A percentile compares a stretch with the other conserved stretches of the same genome.
These are phyloP conservation scores for Paxillus ammoniavirescens DNA, from an alignment of 768 basidiomycete species.

Conservation along the genomic window DNA sequence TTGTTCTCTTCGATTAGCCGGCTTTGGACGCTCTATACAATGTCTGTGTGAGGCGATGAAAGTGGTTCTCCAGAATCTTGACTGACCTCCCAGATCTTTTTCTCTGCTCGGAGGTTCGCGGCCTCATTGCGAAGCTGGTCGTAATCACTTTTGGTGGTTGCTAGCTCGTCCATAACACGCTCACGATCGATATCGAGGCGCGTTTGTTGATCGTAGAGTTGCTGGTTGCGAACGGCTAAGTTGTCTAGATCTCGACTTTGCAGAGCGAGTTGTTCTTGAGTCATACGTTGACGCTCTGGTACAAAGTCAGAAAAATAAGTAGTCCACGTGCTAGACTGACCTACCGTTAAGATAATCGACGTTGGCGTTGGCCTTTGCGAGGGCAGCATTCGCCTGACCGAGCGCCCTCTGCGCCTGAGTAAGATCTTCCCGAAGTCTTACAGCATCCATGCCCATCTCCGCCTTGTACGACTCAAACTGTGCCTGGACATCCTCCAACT, in stretches of 20 bases:
- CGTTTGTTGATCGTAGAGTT: conserved; percentile 71
- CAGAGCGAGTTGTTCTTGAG: conserved; percentile 63
- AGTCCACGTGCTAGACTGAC: conserved; percentile 17
- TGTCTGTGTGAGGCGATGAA: conserved; percentile 6
- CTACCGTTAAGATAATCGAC: conserved; percentile 74
- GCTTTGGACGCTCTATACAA: conserved; percentile 64
- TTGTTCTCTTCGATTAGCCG: conserved; percentile 87
- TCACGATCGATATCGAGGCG: conserved; percentile 74
- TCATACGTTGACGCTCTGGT: conserved; percentile 67
- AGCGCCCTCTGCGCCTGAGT: conserved; percentile 63
- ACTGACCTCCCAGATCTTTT: conserved; percentile 87
- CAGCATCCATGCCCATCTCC: conserved; percentile 80
- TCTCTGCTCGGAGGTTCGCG: conserved; percentile 89
- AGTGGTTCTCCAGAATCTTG: not conserved
- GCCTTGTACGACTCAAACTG: conserved; percentile 79
- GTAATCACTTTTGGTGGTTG: conserved; percentile 53
- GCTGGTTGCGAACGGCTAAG: conserved; percentile 63
- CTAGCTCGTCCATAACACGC: conserved; percentile 65
- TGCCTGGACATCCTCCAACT: conserved; percentile 69
- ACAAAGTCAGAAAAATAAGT: not conserved
- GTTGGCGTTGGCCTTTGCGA: conserved; percentile 85
- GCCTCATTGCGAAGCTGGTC: conserved; percentile 84
- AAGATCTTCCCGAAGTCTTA: conserved; percentile 70
- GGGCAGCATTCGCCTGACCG: conserved; percentile 57
- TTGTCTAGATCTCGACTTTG: conserved; percentile 67